Evolutionary conservation across 2,329 filamentous ascomycete species (phyloP), one percentile per base, ranked within the genome.

Genomic region (Talaromyces piceae): DNA sequence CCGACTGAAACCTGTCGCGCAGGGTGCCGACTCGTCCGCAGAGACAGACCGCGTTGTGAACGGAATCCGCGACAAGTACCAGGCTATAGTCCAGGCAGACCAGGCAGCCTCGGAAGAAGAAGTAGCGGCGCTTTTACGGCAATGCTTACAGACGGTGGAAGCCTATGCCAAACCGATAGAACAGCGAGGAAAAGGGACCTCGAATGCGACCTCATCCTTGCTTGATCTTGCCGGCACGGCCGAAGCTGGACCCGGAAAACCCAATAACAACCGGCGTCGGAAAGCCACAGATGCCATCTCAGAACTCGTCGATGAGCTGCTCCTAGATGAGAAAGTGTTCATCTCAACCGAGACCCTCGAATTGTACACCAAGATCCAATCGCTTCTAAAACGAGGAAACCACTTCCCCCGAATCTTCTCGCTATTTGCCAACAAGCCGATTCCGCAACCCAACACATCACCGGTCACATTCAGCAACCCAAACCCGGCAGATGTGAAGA

Each of bases 391-490:
- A 55, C 82, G 79, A 51, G 84, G 89, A 2, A 81, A 88, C 57
- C 83, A 87, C 41, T 80, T 97, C 56, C 89, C 91, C 5, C 80
- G 84, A 54, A 81, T 90, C 39, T 86, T 98, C 63, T 74, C 83
- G 51, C 77, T 96, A 49, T 97, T 91, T 66, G 88, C 88, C 45
- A 81, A 81, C 59, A 98, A 97, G 69, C 86, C 88, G 8, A 74
- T 83, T 56, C 87, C 90, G 2, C 71, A 77, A 47, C 74, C 81
- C 60, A 76, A 76, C 47, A 77, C 79, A 16, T 78, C 77, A 13
- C 78, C 78, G 7, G 73, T 88, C 48, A 71, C 72, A 56, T 88
- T 83, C 62, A 74, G 73, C 37, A 66, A 75, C 46, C 81, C 80
- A 39, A 87, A 86, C 39, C 85, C 89, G 13, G 83, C 85, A 56